Conservation (phyloP, 345 rosid species). For the Eucalyptus melliodora region DNA sequence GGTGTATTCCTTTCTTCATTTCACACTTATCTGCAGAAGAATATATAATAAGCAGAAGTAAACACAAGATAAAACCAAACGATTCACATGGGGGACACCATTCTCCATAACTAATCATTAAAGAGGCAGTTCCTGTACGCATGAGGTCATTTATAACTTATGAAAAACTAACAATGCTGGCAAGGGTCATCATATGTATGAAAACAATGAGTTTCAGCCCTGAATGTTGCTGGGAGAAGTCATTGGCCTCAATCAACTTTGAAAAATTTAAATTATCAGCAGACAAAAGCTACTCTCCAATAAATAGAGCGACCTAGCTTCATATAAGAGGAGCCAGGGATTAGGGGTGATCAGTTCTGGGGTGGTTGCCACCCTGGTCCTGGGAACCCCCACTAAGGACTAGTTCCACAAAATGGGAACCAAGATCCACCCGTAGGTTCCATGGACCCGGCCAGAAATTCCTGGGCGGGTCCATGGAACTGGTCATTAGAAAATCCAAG, state of each 20-base stretch:
- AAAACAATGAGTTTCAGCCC: neutral
- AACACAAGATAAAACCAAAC: neutral
- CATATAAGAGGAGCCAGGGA: neutral
- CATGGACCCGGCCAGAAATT: neutral
- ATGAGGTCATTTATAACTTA: neutral
- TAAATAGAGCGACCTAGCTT: neutral
- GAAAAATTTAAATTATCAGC: neutral
- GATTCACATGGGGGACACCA: neutral
- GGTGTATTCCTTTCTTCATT: constrained; percentile 96
- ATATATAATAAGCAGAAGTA: neutral
- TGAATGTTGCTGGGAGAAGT: neutral
- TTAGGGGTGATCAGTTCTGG: neutral
- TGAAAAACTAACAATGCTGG: neutral
- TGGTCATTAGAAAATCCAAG: neutral
- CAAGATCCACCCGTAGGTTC: neutral
- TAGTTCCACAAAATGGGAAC: neutral
- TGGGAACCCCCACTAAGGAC: neutral
- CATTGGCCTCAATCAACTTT: neutral
- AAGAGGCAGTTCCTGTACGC: neutral
- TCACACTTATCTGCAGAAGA: constrained; percentile 1
- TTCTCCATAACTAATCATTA: neutral
- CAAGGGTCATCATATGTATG: neutral
- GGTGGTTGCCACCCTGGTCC: neutral
- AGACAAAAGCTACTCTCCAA: neutral
- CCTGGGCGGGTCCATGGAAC: neutral